Conservation (phyloP, 441 rosid species). For the Gossypium gossypioides region DNA sequence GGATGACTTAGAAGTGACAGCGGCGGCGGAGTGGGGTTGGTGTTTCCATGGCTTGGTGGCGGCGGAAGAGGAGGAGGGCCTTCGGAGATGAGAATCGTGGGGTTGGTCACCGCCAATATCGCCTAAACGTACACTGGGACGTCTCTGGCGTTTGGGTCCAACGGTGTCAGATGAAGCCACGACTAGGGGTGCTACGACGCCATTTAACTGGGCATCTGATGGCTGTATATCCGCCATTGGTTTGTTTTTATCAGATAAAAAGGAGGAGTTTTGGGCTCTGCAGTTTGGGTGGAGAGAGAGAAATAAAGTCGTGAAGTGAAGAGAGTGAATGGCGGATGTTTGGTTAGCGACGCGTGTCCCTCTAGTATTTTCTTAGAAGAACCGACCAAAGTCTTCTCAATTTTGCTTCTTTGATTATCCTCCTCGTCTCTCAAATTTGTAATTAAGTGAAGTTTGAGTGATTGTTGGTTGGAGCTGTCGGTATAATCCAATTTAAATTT, state of each 20-base stretch:
- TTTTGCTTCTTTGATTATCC: not conserved
- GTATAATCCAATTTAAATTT: not conserved
- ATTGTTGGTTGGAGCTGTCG: not conserved
- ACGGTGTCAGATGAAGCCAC: conserved; percentile 40
- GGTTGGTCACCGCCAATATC: conserved; percentile 73
- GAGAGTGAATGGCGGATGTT: not conserved
- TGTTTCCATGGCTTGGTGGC: conserved; percentile 31
- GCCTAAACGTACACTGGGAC: conserved; percentile 82
- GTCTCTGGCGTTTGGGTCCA: conserved; percentile 60
- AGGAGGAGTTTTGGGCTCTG: not conserved
- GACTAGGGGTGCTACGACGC: conserved; percentile 23
- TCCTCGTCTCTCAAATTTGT: not conserved
- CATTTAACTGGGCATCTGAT: conserved; percentile 36
- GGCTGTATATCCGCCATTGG: conserved; percentile 45
- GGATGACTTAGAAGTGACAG: conserved; percentile 29
- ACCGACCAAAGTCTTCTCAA: not conserved
- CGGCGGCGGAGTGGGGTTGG: conserved; percentile 9
- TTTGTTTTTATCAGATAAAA: not conserved
- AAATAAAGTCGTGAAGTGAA: not conserved
- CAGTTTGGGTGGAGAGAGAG: not conserved
- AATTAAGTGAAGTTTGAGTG: not conserved
- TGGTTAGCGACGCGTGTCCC: conserved; percentile 27
- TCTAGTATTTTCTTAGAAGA: not conserved
- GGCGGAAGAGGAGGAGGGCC: conserved; percentile 17
- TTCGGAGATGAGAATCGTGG: conserved; percentile 38